Evolutionary conservation across 2,329 filamentous ascomycete genomes (phyloP), one percentile per base, ranked within the genome.

Genomic region (Diaporthe ampelina): DNA sequence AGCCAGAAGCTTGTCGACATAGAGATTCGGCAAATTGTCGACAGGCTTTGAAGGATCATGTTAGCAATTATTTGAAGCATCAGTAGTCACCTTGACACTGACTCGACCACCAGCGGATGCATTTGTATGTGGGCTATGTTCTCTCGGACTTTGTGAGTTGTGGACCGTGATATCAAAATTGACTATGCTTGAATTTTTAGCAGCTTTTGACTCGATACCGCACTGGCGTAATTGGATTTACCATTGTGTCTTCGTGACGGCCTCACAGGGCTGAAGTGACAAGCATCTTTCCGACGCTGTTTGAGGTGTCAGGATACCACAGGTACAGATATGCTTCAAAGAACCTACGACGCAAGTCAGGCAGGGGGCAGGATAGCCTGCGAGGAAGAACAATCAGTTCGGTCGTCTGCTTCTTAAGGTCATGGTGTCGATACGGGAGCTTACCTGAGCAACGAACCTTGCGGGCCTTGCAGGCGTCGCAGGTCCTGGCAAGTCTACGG

Each of bases 391-490:
- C n/a, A 63, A 9, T 72, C 37, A 73, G 67, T n/a, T 72, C 37
- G 72, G 67, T 21, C 52, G 40, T 56, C n/a, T 13, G 3, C 45
- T 24, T 10, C 9, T 40, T 43, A 32, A 17, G n/a, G 32, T 29
- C 69, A 29, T 61, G 58, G n/a, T 35, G 43, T 70, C 26, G 54
- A n/a, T 45, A n/a, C 26, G 24, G 40, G 43, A 32, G 59, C 59
- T 48, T 63, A 63, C 59, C 80, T 26, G 80, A 79, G 75, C 83
- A 85, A 69, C 83, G 82, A 26, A 85, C 83, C 76, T 85, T 85
- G 54, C 84, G 82, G n/a, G 77, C 73, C 76, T 84, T 84, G 78
- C 84, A 85, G 54, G 79, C 78, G 76, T 85, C 82, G 77, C 84
- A 85, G 8, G 82, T 81, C 74, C 79, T 83, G 73, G 59, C 17